Percentiles rank a stretch among this genome's conserved stretches.
phyloP scores from a whole-genome alignment of 192 early-diverging fungal species.

The Podila epigama region DNA sequence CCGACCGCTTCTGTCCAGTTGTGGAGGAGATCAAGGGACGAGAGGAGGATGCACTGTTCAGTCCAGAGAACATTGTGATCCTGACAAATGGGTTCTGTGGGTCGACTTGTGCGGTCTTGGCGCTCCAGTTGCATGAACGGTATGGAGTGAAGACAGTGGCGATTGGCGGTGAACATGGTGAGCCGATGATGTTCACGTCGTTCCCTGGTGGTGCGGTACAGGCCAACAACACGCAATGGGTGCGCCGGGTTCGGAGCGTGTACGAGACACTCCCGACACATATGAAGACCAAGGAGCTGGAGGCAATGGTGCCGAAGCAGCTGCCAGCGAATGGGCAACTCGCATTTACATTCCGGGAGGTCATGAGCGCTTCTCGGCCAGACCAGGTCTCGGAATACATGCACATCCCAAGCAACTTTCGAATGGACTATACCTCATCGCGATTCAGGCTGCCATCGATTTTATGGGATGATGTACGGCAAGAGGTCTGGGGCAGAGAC shows the following conservation, averaged over 20 bases:
- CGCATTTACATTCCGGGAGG: slow-evolving; percentile 35
- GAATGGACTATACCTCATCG: slow-evolving; percentile 36
- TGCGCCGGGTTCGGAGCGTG: slow-evolving; percentile 4
- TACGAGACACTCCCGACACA: neutral
- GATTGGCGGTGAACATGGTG: slow-evolving; percentile 33
- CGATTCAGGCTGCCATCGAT: slow-evolving; percentile 42
- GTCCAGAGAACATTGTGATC: slow-evolving; percentile 23
- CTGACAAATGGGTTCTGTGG: slow-evolving; percentile 47
- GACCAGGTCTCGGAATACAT: slow-evolving; percentile 32
- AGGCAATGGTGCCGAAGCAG: slow-evolving; percentile 1
- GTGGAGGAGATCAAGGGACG: slow-evolving; percentile 15
- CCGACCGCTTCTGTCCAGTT: slow-evolving; percentile 19
- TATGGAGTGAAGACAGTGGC: slow-evolving; percentile 31
- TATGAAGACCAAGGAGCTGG: neutral
- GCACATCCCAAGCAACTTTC: slow-evolving; percentile 26
- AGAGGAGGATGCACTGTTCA: slow-evolving; percentile 8
- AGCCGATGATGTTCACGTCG: slow-evolving; percentile 35
- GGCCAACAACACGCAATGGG: slow-evolving; percentile 39
- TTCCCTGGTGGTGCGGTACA: slow-evolving; percentile 49
- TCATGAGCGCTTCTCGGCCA: slow-evolving; percentile 17
- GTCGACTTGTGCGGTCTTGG: slow-evolving; percentile 39
- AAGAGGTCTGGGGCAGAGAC: slow-evolving; percentile 38
- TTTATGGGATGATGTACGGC: slow-evolving; percentile 35
- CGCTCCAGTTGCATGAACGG: slow-evolving; percentile 33
- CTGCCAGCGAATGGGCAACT: slow-evolving; percentile 39